phyloP scores from a whole-genome alignment of 2,329 filamentous ascomycete genomes.

The Colletotrichum eremochloae region DNA sequence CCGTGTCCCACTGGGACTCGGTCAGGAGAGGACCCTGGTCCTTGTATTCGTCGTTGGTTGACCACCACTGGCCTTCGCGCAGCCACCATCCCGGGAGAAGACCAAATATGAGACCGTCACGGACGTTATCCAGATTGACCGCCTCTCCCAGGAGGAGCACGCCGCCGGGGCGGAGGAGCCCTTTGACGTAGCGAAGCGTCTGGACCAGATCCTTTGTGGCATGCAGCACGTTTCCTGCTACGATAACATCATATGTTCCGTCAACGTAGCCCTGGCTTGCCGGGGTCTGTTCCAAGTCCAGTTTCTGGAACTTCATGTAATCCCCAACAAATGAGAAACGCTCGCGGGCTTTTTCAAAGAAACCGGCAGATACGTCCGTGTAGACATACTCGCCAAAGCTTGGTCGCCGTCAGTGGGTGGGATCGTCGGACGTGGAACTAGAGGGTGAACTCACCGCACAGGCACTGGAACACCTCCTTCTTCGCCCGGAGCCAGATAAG shows the following conservation, averaged over 20 bases:
- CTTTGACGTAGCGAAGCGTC: neutral
- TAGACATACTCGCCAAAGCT: neutral
- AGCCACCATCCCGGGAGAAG: neutral
- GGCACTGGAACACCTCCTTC: conserved; percentile 45
- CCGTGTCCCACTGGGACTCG: no score
- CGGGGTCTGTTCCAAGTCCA: conserved; percentile 51
- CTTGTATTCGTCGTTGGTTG: no score
- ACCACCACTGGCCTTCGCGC: no score
- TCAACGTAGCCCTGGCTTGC: conserved; percentile 51
- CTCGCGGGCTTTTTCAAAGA: conserved; percentile 54
- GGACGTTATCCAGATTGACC: neutral
- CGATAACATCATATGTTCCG: conserved; percentile 51
- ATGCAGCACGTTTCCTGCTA: conserved; percentile 51
- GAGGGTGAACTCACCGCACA: no score
- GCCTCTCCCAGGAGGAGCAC: neutral
- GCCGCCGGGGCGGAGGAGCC: neutral
- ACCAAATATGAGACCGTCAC: neutral
- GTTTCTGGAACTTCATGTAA: conserved; percentile 43
- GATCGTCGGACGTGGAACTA: no score
- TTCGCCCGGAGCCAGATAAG: conserved; percentile 44
- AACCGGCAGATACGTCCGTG: conserved; percentile 59
- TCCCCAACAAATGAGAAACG: conserved; percentile 45
- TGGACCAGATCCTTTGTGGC: conserved; percentile 40
- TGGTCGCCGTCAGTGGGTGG: no score
- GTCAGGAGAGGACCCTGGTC: no score